Base-by-base conservation (phyloP, 495 filamentous ascomycete species). In the Penicillium angulare region DNA sequence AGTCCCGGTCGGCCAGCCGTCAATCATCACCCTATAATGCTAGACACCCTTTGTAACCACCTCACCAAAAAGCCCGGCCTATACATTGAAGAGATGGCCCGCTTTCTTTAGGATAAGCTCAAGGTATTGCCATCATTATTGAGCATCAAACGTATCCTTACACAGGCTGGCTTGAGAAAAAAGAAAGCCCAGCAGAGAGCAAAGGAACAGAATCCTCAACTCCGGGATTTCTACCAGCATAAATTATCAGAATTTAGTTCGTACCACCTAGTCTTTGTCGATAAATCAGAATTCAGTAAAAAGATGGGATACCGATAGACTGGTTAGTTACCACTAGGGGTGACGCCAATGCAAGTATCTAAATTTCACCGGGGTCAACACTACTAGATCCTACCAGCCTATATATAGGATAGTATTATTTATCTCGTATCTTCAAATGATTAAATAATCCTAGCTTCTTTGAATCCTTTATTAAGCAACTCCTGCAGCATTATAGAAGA, bases 381-480 rank as follows among this genome's bases (percentile, higher is more conserved):
- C 3, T 43, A 3, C 13, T 23, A 43, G 41, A 43, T 43, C 3
- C 23, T 43, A 3, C 41, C 41, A 26, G 43, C 24, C 27, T 51
- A 76, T 64, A 52, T 59, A 43, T 50, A 70, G 43, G 67, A 73
- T 49, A 64, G 74, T 12, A 59, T 75, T 17, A 16, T 72, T 36
- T 69, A 7, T 50, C 54, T 13, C 56, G 55, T 22, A 55, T 75
- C 2, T 76, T 68, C 41, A 31, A 62, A 44, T 68, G 73, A 27
- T 61, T 58, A 18, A 75, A 61, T 18, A 65, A 75, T 64, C 61
- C 61, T 31, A 42, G 38, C 7, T 20, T 72, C 15, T 77, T 77
- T 53, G 58, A 73, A 47, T 57, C 65, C 33, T 76, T 72, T 52
- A 63, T 75, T 42, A 54, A 74, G 47, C 52, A 72, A 52, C 60